Conservation (phyloP, 768 basidiomycete species). For the Lentinula guzmanii region DNA sequence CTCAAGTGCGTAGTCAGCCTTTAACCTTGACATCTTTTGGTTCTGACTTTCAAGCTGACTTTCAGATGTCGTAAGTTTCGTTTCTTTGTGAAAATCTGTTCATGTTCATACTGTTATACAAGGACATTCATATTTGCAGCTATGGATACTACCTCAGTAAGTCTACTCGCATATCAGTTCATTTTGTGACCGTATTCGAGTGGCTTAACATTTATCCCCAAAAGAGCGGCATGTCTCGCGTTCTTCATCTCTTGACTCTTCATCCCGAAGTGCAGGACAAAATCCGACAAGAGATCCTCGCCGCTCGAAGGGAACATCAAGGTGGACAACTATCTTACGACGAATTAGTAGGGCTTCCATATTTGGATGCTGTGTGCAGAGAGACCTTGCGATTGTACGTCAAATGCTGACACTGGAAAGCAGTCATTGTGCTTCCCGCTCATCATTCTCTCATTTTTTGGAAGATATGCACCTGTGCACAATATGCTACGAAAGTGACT, state of each 20-base stretch:
- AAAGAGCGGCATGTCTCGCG: conserved; percentile 24
- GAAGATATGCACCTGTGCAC: conserved; percentile 21
- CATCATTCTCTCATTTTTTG: not conserved
- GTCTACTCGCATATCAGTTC: not conserved
- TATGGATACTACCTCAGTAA: conserved; percentile 34
- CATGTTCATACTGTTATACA: no score
- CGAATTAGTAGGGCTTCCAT: conserved; percentile 27
- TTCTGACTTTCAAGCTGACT: not conserved
- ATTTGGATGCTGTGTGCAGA: conserved; percentile 33
- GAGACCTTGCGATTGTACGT: conserved; percentile 33
- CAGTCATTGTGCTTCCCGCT: not conserved
- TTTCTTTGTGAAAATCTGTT: no score
- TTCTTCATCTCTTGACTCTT: conserved; percentile 24
- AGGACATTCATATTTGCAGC: conserved; percentile 34
- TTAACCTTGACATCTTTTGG: not conserved
- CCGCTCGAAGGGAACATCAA: conserved; percentile 17
- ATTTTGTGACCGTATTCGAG: no score
- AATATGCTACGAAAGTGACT: conserved; percentile 18
- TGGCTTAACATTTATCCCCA: no score
- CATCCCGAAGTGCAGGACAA: conserved; percentile 31
- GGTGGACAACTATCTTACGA: conserved; percentile 28
- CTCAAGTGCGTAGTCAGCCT: conserved; percentile 17
- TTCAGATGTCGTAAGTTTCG: conserved; percentile 21
- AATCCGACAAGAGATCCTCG: conserved; percentile 27
- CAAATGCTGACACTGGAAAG: not conserved